Conservation (phyloP, 164 flowering plant species). For the Kingdonia uniflora region DNA sequence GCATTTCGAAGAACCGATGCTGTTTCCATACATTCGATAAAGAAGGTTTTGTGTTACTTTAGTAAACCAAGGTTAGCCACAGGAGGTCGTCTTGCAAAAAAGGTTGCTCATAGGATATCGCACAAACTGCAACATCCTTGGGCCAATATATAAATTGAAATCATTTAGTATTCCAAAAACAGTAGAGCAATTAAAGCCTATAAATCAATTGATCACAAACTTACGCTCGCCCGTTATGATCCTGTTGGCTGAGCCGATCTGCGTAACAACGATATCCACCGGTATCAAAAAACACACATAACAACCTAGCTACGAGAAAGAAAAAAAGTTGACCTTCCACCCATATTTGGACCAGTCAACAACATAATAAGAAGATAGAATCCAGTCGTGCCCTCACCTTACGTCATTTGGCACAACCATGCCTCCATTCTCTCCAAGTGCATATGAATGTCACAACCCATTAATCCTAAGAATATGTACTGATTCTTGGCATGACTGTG, state of each 20-base stretch:
- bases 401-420: constrained; percentile 74
- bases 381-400: constrained; percentile 45
- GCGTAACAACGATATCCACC: constrained; percentile 77
- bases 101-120: too few species aligned
- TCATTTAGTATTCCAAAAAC: too few species aligned
- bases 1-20: constrained; percentile 90
- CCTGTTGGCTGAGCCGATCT: constrained; percentile 92
- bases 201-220: constrained; percentile 16
- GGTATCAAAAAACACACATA: constrained; percentile 74
- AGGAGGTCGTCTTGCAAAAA: too few species aligned
- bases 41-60: constrained; percentile 21
- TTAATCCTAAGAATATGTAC: constrained; percentile 52
- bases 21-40: constrained; percentile 85
- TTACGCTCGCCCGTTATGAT: constrained; percentile 96
- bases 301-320: constrained; percentile 57
- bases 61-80: too few species aligned
- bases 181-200: too few species aligned
- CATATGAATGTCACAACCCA: constrained; percentile 96
- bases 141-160: too few species aligned
- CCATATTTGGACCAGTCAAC: constrained; percentile 98
- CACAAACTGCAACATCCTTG: too few species aligned
- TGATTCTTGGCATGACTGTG: constrained; percentile 17
- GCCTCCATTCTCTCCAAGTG: constrained; percentile 54
- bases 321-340: constrained; percentile 78
- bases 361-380: constrained; percentile 52